Conservation (phyloP, 495 filamentous ascomycete species). For the Penicillium cataractarum region DNA sequence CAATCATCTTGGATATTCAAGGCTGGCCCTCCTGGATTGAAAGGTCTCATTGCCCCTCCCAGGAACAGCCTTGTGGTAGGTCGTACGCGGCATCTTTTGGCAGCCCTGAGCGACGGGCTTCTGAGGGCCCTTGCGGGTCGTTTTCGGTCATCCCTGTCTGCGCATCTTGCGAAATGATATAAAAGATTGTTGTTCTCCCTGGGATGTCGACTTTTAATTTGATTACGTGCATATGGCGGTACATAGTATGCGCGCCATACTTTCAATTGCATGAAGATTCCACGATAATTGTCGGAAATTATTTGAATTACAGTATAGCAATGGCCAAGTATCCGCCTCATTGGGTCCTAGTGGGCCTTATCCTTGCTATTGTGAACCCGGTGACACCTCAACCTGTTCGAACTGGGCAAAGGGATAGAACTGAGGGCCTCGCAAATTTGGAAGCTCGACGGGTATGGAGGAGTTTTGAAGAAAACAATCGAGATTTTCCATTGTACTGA, state of each 20-base stretch:
- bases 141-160: constrained; percentile 12
- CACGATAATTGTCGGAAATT: background rate
- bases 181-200: constrained; percentile 2
- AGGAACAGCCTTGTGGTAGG: constrained; percentile 13
- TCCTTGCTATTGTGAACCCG: constrained; percentile 17
- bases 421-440: constrained; percentile 3
- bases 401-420: constrained; percentile 17
- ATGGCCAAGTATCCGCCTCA: constrained; percentile 1
- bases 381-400: constrained; percentile 22
- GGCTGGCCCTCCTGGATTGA: constrained; percentile 7
- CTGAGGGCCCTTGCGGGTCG: constrained; percentile 20
- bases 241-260: background rate
- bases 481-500: background rate
- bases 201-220: background rate
- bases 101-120: background rate
- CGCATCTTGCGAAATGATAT: constrained; percentile 9
- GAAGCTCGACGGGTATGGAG: constrained; percentile 13
- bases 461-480: constrained; percentile 10
- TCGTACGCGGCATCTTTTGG: constrained; percentile 20
- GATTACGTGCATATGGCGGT: background rate
- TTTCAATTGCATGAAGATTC: background rate
- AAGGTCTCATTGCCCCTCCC: constrained; percentile 5
- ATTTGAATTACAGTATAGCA: background rate
- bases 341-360: constrained; percentile 13
- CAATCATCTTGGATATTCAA: constrained; percentile 1